Evolutionary conservation across 2,329 filamentous ascomycete genomes (phyloP).

Genomic region (Myotisia sp.): DNA sequence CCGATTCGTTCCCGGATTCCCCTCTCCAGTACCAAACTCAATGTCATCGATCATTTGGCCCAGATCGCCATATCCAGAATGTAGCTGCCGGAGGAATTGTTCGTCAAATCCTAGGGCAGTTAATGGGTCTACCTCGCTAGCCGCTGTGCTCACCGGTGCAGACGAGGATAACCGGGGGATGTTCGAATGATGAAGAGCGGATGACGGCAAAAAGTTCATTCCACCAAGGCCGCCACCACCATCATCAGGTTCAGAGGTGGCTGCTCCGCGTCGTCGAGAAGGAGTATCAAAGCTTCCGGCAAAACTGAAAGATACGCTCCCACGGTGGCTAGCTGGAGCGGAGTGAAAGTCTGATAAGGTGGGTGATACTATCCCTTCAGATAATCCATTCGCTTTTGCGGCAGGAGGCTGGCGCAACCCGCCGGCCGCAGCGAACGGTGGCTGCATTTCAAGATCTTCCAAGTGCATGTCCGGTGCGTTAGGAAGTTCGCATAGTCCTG

Average conservation of each 20-base stretch:
- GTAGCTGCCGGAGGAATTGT: conserved; percentile 24
- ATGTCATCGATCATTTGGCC: conserved; percentile 20
- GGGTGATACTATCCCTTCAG: conserved; percentile 11
- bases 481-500: conserved; percentile 23
- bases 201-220: conserved; percentile 14
- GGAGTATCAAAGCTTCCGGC: conserved; percentile 18
- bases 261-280: too few species aligned
- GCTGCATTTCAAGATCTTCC: conserved; percentile 28
- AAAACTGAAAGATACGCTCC: conserved; percentile 19
- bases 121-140: conserved; percentile 19
- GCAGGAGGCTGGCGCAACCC: conserved; percentile 21
- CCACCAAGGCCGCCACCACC: background rate
- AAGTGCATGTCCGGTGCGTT: conserved; percentile 23
- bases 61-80: conserved; percentile 22
- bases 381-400: conserved; percentile 18
- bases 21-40: conserved; percentile 14
- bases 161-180: conserved; percentile 17
- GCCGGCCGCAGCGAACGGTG: conserved; percentile 28
- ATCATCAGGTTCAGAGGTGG: background rate
- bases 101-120: conserved; percentile 28
- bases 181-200: conserved; percentile 11
- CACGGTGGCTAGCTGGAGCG: conserved; percentile 21
- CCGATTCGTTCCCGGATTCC: conserved; percentile 1
- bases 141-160: conserved; percentile 16
- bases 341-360: conserved; percentile 24